Evolutionary conservation across 2,329 filamentous ascomycete genomes (phyloP).

Genomic region (Pseudogymnoascus sp.): DNA sequence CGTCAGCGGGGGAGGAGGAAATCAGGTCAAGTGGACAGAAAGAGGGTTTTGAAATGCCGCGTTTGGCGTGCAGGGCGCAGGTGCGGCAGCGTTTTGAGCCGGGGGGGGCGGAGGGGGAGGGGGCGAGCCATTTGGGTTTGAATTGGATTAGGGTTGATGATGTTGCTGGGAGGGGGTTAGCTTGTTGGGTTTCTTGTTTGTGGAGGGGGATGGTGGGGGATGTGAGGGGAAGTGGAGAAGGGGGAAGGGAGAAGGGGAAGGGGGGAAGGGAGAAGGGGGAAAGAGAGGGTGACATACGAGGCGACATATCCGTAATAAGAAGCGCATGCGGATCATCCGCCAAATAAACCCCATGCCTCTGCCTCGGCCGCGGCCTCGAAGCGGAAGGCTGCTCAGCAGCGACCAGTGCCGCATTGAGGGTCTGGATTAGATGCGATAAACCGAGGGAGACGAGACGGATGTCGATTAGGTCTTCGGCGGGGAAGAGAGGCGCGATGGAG

Average conservation of each 20-base stretch:
- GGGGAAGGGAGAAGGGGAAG: neutral
- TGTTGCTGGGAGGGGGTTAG: slow-evolving; percentile 15
- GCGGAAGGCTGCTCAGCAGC: slow-evolving; percentile 35
- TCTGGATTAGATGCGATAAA: slow-evolving; percentile 33
- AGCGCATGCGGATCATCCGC: slow-evolving; percentile 56
- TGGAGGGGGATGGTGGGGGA: too few relatives aligned
- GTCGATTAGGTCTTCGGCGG: slow-evolving; percentile 44
- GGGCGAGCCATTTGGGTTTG: slow-evolving; percentile 78
- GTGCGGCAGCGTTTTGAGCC: slow-evolving; percentile 62
- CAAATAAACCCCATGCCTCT: slow-evolving; percentile 44
- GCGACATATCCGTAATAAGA: slow-evolving; percentile 67
- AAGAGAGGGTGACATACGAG: slow-evolving; percentile 24
- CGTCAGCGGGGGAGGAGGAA: slow-evolving; percentile 40
- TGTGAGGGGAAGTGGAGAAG: neutral
- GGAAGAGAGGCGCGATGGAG: slow-evolving; percentile 50
- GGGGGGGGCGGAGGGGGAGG: slow-evolving; percentile 64
- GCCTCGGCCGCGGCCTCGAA: slow-evolving; percentile 34
- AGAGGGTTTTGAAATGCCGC: slow-evolving; percentile 26
- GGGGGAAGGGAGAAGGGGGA: too few relatives aligned
- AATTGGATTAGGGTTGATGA: slow-evolving; percentile 54
- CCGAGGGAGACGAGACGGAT: slow-evolving; percentile 47
- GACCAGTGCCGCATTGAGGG: slow-evolving; percentile 48
- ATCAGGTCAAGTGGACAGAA: slow-evolving; percentile 63
- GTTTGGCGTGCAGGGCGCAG: slow-evolving; percentile 46
- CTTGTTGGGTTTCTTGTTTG: too few relatives aligned